phyloP scores from a whole-genome alignment of 1,284 basidiomycete genomes.

The Sporisorium iseilematis-ciliati region DNA sequence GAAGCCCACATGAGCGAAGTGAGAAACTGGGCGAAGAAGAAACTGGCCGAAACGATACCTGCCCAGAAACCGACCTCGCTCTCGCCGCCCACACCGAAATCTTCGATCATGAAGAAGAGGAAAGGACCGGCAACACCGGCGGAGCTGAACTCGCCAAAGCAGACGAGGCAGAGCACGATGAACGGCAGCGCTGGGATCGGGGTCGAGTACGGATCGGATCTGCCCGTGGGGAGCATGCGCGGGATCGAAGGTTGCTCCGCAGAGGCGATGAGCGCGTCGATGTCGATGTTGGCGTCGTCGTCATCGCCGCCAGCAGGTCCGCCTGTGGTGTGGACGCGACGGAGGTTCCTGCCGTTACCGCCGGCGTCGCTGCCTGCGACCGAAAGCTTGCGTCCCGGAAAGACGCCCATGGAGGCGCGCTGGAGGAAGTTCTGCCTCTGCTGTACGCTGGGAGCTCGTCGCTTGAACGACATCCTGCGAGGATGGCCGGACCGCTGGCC shows the following conservation, averaged over 20 bases:
- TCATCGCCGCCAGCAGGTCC: slow-evolving; percentile 12
- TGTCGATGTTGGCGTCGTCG: slow-evolving; percentile 33
- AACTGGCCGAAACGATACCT: slow-evolving; percentile 68
- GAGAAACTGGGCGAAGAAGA: slow-evolving; percentile 74
- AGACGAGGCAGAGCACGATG: slow-evolving; percentile 65
- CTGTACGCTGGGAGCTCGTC: slow-evolving; percentile 32
- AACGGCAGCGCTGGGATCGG: slow-evolving; percentile 67
- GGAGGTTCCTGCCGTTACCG: slow-evolving; percentile 15
- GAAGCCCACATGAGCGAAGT: slow-evolving; percentile 94
- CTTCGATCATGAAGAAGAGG: slow-evolving; percentile 68
- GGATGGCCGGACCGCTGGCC: slow-evolving; percentile 9
- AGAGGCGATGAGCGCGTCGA: slow-evolving; percentile 42
- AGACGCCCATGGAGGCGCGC: slow-evolving; percentile 55
- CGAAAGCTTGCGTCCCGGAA: slow-evolving; percentile 33
- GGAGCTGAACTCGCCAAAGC: slow-evolving; percentile 75
- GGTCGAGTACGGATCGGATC: slow-evolving; percentile 47
- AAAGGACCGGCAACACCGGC: slow-evolving; percentile 75
- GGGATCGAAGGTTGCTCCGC: slow-evolving; percentile 44
- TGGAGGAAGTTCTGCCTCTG: slow-evolving; percentile 46
- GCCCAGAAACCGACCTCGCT: slow-evolving; percentile 68
- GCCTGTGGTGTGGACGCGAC: slow-evolving; percentile 40
- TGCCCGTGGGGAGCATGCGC: slow-evolving; percentile 35
- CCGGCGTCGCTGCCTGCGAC: slow-evolving; percentile 35
- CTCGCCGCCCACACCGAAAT: slow-evolving; percentile 66
- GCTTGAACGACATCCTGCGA: slow-evolving; percentile 51